A percentile compares a stretch with the other conserved stretches of the same genome.
These are phyloP conservation scores for Pilaira anomala DNA, from an alignment of 192 early-diverging fungal species.

Conservation along the genomic window DNA sequence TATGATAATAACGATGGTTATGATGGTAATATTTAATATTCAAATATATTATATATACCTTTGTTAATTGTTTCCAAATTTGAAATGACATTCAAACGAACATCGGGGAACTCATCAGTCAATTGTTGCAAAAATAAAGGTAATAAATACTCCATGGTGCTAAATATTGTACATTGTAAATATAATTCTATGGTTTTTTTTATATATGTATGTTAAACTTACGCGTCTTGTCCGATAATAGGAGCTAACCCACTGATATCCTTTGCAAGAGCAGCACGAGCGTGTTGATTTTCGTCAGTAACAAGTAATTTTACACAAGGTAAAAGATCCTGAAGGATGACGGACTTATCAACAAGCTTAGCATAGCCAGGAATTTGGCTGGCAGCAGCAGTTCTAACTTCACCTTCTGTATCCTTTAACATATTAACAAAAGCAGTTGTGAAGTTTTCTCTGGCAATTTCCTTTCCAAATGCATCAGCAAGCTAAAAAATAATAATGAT, in stretches of 20 bases:
- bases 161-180: conserved; percentile 22
- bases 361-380: conserved; percentile 82
- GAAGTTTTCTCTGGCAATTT: conserved; percentile 82
- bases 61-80: conserved; percentile 95
- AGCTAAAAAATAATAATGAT: conserved; percentile 48
- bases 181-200: not conserved
- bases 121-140: conserved; percentile 95
- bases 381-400: conserved; percentile 93
- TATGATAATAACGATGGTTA: not conserved
- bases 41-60: conserved; percentile 43
- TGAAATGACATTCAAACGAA: conserved; percentile 97
- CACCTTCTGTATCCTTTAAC: conserved; percentile 94
- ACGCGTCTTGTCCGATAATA: conserved; percentile 90
- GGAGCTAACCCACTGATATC: conserved; percentile 96
- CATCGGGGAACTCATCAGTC: conserved; percentile 97
- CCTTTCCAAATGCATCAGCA: conserved; percentile 74
- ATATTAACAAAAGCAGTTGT: conserved; percentile 81
- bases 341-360: conserved; percentile 73
- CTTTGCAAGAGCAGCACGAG: conserved; percentile 91
- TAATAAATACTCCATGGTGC: conserved; percentile 90
- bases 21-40: not conserved
- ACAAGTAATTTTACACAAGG: conserved; percentile 93
- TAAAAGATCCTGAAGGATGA: conserved; percentile 76
- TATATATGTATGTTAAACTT: conserved; percentile 25
- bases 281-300: conserved; percentile 94